Conservation (phyloP, 2,329 filamentous ascomycete genomes). For the Phaeophleospora eucalypticola region DNA sequence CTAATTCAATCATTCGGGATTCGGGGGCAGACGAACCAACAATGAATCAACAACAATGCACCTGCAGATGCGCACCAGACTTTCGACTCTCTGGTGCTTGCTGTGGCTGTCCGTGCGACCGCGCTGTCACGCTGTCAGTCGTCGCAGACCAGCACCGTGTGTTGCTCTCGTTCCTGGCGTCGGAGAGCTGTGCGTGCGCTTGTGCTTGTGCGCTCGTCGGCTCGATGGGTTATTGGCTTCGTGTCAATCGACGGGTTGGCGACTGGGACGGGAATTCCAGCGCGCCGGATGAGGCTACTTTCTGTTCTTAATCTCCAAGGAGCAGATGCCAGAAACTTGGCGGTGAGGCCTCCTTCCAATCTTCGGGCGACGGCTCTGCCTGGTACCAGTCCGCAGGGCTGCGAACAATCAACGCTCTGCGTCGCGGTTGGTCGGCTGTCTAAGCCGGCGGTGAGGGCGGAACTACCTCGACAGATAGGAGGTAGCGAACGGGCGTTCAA, state of each 20-base stretch:
- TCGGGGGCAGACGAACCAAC: too few species aligned
- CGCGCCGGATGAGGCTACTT: too few species aligned
- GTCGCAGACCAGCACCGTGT: neutral
- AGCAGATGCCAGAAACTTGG: neutral
- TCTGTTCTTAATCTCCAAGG: too few species aligned
- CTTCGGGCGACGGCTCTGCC: too few species aligned
- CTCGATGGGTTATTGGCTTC: too few species aligned
- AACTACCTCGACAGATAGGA: neutral
- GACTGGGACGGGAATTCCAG: neutral
- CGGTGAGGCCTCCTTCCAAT: neutral
- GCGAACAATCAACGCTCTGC: too few species aligned
- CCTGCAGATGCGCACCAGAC: too few species aligned
- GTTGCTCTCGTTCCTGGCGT: neutral
- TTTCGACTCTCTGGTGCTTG: too few species aligned
- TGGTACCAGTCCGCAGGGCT: too few species aligned
- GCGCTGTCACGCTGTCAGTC: constrained; percentile 11
- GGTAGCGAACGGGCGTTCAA: neutral
- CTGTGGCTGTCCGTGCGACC: constrained; percentile 10
- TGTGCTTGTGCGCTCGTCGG: neutral
- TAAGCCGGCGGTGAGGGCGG: neutral
- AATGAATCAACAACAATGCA: too few species aligned
- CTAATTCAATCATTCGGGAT: too few species aligned
- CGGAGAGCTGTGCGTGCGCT: neutral
- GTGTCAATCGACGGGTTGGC: neutral
- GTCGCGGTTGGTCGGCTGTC: neutral